Conservation (phyloP, 176 grass and related monocot genomes). For the Carex scoparia region DNA sequence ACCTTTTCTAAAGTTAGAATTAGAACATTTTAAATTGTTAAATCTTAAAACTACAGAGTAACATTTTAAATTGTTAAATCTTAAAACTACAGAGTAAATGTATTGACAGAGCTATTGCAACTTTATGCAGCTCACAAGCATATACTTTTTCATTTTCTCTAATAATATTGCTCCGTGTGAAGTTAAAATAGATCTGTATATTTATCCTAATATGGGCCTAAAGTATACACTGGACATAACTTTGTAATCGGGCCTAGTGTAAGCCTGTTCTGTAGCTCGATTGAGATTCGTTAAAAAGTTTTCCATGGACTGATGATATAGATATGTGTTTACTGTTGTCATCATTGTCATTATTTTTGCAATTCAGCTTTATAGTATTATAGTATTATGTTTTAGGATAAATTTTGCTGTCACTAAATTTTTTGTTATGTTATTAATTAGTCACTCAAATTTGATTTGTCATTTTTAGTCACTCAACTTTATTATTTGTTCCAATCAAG, state of each 20-base stretch:
- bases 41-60: too few species aligned
- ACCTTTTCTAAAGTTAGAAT: slow-evolving; percentile 15
- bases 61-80: not conserved
- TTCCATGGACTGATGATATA: not conserved
- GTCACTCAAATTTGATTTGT: too few species aligned
- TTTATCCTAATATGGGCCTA: not conserved
- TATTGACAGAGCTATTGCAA: too few species aligned
- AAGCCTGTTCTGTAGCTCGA: not conserved
- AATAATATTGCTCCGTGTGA: too few species aligned
- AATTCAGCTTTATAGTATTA: too few species aligned
- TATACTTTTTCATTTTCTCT: too few species aligned
- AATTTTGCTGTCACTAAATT: not conserved
- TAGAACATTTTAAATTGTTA: not conserved
- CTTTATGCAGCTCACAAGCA: too few species aligned
- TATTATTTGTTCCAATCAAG: too few species aligned
- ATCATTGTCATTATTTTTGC: not conserved
- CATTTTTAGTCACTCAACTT: too few species aligned
- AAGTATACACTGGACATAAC: not conserved
- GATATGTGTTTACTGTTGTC: not conserved
- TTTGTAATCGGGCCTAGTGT: not conserved
- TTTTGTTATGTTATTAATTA: too few species aligned
- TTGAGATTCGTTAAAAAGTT: not conserved
- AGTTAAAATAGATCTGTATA: too few species aligned
- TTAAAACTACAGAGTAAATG: too few species aligned
- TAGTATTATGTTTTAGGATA: not conserved